A percentile compares a stretch with the other conserved stretches of the same genome.
phyloP scores from a whole-genome alignment of 192 early-diverging fungal genomes.

The Mortierella alpina region DNA sequence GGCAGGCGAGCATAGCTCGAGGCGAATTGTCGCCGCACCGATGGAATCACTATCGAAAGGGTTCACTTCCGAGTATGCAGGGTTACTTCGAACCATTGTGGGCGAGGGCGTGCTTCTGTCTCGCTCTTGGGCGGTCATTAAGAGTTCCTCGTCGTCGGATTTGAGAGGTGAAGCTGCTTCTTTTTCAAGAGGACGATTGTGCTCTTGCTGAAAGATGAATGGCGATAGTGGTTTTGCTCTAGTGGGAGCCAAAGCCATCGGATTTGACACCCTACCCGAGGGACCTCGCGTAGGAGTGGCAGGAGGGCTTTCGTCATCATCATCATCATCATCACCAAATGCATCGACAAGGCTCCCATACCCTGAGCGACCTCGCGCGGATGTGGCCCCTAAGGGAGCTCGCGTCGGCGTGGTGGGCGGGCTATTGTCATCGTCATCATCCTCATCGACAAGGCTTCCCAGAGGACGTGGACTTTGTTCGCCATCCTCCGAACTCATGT shows the following conservation, averaged over 20 bases:
- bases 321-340: neutral
- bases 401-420: too few species aligned
- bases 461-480: too few species aligned
- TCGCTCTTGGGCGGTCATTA: neutral
- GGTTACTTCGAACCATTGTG: neutral
- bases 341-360: too few species aligned
- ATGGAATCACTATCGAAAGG: neutral
- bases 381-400: too few species aligned
- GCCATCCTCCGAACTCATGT: too few species aligned
- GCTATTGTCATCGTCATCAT: too few species aligned
- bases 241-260: neutral
- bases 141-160: neutral
- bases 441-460: too few species aligned
- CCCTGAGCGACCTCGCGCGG: too few species aligned
- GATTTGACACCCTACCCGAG: neutral
- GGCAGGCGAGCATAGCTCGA: neutral
- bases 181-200: constrained; percentile 7
- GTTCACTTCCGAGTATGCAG: neutral
- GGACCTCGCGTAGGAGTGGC: constrained; percentile 12
- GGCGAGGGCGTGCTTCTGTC: neutral
- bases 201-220: constrained; percentile 1
- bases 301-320: constrained; percentile 8
- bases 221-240: neutral
- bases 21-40: neutral
- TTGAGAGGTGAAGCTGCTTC: neutral